A percentile compares a stretch with the other conserved stretches of the same genome.
Conservation (phyloP, 1,139 yeast genomes). For the Geotrichum cucujoidarum region DNA sequence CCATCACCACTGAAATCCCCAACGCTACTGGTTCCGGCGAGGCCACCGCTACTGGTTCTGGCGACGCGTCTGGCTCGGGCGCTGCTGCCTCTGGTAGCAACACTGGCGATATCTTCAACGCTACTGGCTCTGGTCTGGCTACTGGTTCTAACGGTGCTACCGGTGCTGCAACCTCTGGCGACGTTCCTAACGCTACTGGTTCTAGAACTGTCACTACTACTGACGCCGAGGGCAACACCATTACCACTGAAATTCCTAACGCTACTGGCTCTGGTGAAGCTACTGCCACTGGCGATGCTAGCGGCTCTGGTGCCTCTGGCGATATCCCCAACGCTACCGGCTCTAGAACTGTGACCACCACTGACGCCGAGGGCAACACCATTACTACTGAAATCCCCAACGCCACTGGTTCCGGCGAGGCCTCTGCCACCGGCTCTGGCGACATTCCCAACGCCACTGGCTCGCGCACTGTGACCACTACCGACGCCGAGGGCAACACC, state of each 20-base stretch:
- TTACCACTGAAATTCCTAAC: slow-evolving; percentile 3
- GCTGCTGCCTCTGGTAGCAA: slow-evolving; percentile 5
- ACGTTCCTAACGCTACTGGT: background rate
- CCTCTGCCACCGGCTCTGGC: background rate
- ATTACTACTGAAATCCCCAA: background rate
- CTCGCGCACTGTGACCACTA: background rate
- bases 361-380: background rate
- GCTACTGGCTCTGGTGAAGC: background rate
- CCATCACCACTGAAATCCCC: background rate
- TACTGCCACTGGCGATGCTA: background rate
- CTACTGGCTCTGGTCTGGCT: background rate
- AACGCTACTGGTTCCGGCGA: background rate
- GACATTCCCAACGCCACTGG: background rate
- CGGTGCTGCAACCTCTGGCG: background rate
- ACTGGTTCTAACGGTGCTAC: background rate
- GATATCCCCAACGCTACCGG: background rate
- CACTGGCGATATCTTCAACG: background rate
- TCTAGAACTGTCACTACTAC: background rate
- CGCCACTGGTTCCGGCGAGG: background rate
- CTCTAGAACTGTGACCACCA: background rate
- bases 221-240: background rate
- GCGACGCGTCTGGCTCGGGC: slow-evolving; percentile 3
- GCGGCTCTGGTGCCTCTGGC: background rate
- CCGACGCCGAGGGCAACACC: background rate
- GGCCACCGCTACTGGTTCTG: background rate